These are phyloP conservation scores for Tricholoma sp. DNA, from an alignment of 768 basidiomycete species.

Conservation along the genomic window DNA sequence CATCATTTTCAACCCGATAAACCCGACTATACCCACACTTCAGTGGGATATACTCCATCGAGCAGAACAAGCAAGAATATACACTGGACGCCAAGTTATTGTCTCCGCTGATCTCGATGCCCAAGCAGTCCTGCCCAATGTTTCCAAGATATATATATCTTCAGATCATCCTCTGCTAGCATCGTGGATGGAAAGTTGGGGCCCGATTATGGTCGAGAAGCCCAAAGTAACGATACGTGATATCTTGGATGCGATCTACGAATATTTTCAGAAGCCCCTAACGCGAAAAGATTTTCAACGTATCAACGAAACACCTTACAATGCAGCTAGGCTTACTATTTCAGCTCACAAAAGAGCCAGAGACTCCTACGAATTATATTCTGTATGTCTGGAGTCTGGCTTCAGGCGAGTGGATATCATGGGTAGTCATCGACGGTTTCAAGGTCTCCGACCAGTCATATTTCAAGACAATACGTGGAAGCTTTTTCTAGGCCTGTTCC, in stretches of 20 bases:
- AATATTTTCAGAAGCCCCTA: slow-evolving; percentile 42
- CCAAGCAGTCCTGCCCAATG: slow-evolving; percentile 26
- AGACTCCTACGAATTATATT: slow-evolving; percentile 33
- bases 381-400: slow-evolving; percentile 33
- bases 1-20: slow-evolving; percentile 34
- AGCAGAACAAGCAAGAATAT: slow-evolving; percentile 29
- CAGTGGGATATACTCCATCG: slow-evolving; percentile 40
- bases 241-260: slow-evolving; percentile 43
- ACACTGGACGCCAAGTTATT: slow-evolving; percentile 24
- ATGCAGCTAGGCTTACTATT: slow-evolving; percentile 17
- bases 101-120: slow-evolving; percentile 26
- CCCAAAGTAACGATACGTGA: slow-evolving; percentile 36
- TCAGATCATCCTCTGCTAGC: slow-evolving; percentile 34
- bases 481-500: slow-evolving; percentile 41
- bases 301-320: slow-evolving; percentile 20
- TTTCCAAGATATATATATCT: slow-evolving; percentile 30
- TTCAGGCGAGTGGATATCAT: slow-evolving; percentile 48
- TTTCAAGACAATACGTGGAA: slow-evolving; percentile 37
- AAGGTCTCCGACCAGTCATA: slow-evolving; percentile 36
- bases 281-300: slow-evolving; percentile 27
- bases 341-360: slow-evolving; percentile 31
- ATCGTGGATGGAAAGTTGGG: slow-evolving; percentile 44
- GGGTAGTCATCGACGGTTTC: slow-evolving; percentile 40
- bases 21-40: slow-evolving; percentile 27
- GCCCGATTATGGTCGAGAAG: slow-evolving; percentile 40